Evolutionary conservation across 352 stramenopile species (phyloP).

Genomic region (Pythium rishiriense): DNA sequence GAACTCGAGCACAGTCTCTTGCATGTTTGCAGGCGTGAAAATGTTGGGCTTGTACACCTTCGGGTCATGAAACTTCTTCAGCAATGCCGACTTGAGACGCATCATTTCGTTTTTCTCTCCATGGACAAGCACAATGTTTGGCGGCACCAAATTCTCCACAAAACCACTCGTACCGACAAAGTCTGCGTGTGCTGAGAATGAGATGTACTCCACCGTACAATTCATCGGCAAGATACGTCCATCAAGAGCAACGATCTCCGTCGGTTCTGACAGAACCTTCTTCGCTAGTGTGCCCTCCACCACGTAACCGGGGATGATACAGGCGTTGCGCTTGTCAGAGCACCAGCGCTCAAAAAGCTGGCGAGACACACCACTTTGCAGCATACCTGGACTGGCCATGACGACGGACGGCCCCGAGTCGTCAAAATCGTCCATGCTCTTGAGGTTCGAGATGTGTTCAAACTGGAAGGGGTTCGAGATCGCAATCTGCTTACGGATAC

Average conservation of each 20-base stretch:
- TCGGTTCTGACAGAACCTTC: constrained; percentile 95
- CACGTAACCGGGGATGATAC: constrained; percentile 99
- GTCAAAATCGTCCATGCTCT: constrained; percentile 96
- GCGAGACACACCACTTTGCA: constrained; percentile 97
- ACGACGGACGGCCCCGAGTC: constrained; percentile 98
- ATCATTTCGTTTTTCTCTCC: constrained; percentile 99
- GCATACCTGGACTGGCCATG: constrained; percentile 98
- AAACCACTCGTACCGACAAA: constrained; percentile 97
- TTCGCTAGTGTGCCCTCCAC: constrained; percentile 98
- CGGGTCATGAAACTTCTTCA: constrained; percentile 89
- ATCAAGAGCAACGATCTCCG: constrained; percentile 94
- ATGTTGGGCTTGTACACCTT: constrained; percentile 85
- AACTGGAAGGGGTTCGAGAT: constrained; percentile 98
- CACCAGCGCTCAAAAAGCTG: constrained; percentile 98
- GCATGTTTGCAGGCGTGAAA: constrained; percentile 84
- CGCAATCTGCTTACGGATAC: constrained; percentile 97
- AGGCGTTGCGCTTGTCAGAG: constrained; percentile 97
- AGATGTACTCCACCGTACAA: constrained; percentile 96
- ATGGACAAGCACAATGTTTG: constrained; percentile 95
- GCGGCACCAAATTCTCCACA: constrained; percentile 93
- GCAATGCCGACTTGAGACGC: constrained; percentile 91
- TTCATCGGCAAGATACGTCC: constrained; percentile 94
- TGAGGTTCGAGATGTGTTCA: constrained; percentile 96
- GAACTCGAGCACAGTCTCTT: constrained; percentile 87
- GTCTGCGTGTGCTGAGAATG: constrained; percentile 97